Base-by-base conservation (phyloP, 2,329 filamentous ascomycete species). In the Tolypocladium cylindrosporum region DNA sequence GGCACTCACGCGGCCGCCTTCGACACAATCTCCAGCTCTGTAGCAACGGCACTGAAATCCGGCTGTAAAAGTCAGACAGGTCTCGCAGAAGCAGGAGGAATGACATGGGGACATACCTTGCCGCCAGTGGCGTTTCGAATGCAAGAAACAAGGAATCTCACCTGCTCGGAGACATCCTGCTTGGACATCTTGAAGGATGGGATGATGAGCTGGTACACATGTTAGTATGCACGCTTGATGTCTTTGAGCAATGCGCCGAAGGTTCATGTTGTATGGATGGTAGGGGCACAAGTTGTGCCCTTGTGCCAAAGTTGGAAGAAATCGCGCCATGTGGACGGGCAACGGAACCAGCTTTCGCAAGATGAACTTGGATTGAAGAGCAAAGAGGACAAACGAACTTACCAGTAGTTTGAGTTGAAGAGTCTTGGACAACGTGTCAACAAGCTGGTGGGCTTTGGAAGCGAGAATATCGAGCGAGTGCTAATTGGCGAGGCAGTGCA, bases 1-100 rank as follows among this genome's bases (percentile, higher is more conserved):
- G 3, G 11, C 21, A 80, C 86, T 78, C 79, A 90, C 87, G 86
- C 87, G 27, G 87, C 87, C 16, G 80, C 85, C 71, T 87, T 88
- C 69, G 73, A 77, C 40, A 86, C 77, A 42, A 90, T 87, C 27
- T 70, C 72, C 48, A 85, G 82, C 64, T 89, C 85, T 19, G 77
- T 73, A 13, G 84, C 84, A n/a, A 90, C 87, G 54, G 78, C 76
- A 7, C 71, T 72, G 63, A 88, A 90, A 65, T 90, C 82, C 7
- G 88, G 77, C 86, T 89, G 57, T 19, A 4, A 4, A 8, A 10
- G 51, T 63, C 36, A 64, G 64, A 37, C 14, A 10, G 7, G 9
- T 63, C 19, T 9, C 2, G 2, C 2, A 11, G 1, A 3, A 3
- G 4, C 31, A 16, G 1, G 11, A 27, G 6, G 24, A 14, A 39